Base-by-base conservation (phyloP, 2,329 filamentous ascomycete genomes). In the Huntiella bhutanensis region DNA sequence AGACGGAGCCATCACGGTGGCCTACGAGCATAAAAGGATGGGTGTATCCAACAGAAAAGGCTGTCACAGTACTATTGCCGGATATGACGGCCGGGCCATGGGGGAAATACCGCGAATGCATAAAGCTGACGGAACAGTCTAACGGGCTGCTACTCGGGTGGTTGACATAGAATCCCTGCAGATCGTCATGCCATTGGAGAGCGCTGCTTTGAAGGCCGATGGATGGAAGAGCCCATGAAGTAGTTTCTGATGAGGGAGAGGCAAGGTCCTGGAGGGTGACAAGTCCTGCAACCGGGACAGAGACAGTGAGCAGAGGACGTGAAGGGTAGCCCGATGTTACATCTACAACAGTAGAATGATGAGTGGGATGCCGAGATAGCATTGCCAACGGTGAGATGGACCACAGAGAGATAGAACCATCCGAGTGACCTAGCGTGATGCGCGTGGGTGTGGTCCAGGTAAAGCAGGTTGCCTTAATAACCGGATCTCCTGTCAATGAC, bases 361-460 rank as follows among this genome's bases (percentile, higher is more conserved):
- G 72, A n/a, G 69, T 60, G 4, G 67, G 62, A 42, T 71, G 65
- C 2, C 72, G 66, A 37, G 66, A 66, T 22, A 76, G 59, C 43
- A 73, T 58, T 19, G 61, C 57, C 39, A 56, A 58, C 1, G 72
- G 72, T 35, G 62, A 60, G 37, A 76, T 54, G 8, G 71, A 75
- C 72, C 72, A 77, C 8, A 75, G 59, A 15, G 64, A 63, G 33
- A 76, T 60, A 15, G 68, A 71, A 32, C 73, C 73, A 50, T 77
- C 73, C 0, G 64, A 65, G 54, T 75, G 71, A 42, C 70, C 73
- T 28, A 72, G 59, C 0, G 63, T 69, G 35, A 77, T 58, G 16
- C 71, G 67, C 53, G 75, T 75, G 51, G 64, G 63, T 49, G 66
- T 68, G 33, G 67, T 58, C 73, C 73, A 77, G 8, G 70, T 63